These are phyloP conservation scores for Stephania japonica DNA, from an alignment of 164 flowering plant genomes.

Conservation along the genomic window DNA sequence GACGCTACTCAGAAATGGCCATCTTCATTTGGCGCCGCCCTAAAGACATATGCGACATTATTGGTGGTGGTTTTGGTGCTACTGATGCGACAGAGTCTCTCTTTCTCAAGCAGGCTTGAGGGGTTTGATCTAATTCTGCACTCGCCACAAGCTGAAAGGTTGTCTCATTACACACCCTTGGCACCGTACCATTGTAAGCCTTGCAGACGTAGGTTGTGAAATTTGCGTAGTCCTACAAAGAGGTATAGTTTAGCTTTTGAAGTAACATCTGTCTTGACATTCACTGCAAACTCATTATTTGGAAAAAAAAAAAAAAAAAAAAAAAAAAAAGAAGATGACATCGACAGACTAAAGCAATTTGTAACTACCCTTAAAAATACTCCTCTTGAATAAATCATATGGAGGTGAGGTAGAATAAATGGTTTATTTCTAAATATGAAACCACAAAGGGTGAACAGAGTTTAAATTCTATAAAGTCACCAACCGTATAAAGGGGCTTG, in stretches of 20 bases:
- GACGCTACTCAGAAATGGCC: neutral
- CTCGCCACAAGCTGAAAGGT: conserved; percentile 15
- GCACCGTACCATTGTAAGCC: conserved; percentile 68
- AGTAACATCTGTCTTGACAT: neutral
- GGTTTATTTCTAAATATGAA: too few relatives aligned
- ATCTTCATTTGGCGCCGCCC: conserved; percentile 21
- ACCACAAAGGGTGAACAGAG: too few relatives aligned
- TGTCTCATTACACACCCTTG: conserved; percentile 40
- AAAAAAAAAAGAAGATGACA: neutral
- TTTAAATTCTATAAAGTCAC: conserved; percentile 6
- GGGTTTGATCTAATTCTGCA: conserved; percentile 7
- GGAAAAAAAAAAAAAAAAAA: neutral
- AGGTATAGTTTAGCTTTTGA: neutral
- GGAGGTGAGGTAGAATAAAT: too few relatives aligned
- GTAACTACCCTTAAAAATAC: too few relatives aligned
- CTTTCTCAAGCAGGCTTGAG: conserved; percentile 26
- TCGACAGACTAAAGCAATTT: neutral
- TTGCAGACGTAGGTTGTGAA: conserved; percentile 56
- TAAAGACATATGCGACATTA: conserved; percentile 13
- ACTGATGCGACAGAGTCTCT: conserved; percentile 8
- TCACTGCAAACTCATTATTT: neutral
- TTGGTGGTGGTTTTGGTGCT: conserved; percentile 2
- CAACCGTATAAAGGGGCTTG: conserved; percentile 70
- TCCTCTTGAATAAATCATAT: too few relatives aligned
- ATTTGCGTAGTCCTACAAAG: conserved; percentile 60